These are phyloP conservation scores for Eucalyptus tenuipes DNA, from an alignment of 345 rosid genomes.

Conservation along the genomic window DNA sequence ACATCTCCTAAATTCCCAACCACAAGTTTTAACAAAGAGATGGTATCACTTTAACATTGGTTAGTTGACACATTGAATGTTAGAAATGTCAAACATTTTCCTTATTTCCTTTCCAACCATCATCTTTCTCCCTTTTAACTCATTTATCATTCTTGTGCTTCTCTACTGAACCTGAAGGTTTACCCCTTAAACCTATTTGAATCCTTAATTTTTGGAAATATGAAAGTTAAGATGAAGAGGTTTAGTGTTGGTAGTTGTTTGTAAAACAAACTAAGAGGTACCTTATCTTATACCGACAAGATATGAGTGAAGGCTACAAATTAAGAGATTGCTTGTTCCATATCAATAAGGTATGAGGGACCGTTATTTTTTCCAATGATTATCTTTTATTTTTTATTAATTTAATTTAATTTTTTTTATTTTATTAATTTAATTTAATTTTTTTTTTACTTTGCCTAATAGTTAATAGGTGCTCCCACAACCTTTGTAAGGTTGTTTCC, in stretches of 20 bases:
- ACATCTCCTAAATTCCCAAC: neutral
- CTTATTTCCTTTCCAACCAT: neutral
- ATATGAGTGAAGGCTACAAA: too few species aligned
- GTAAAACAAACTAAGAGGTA: too few species aligned
- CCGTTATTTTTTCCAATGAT: rapidly evolving
- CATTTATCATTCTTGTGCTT: neutral
- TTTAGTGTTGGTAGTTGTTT: neutral
- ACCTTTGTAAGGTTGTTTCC: too few species aligned
- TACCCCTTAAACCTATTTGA: neutral
- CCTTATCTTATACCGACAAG: too few species aligned
- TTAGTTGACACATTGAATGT: neutral
- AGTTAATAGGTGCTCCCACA: too few species aligned
- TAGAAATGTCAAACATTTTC: neutral
- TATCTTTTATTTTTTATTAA: too few species aligned
- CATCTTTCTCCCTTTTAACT: neutral
- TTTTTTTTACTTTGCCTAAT: too few species aligned
- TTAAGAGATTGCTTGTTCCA: too few species aligned
- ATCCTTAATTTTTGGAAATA: neutral
- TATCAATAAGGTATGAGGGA: too few species aligned
- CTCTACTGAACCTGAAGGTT: neutral
- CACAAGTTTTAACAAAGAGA: neutral
- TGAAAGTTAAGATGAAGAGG: neutral
- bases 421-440: too few species aligned
- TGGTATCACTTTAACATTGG: neutral
- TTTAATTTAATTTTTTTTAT: too few species aligned